Evolutionary conservation across 306 rosid genomes (phyloP).

Genomic region (Bauhinia variegata): DNA sequence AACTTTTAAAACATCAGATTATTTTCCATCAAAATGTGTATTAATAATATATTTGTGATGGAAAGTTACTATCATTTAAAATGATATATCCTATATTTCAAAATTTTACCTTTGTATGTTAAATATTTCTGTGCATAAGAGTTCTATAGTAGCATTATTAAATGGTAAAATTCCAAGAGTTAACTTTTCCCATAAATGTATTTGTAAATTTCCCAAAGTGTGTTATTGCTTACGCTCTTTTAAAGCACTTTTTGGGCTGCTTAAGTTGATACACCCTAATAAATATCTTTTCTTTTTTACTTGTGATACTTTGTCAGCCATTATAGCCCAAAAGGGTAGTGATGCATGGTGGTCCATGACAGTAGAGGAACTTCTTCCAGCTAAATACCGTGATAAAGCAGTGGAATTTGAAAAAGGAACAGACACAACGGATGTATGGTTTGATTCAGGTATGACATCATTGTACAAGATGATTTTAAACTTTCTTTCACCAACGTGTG

Average conservation of each 20-base stretch:
- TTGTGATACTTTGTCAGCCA: constrained; percentile 58
- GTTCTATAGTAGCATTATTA: too few species aligned
- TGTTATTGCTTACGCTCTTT: constrained; percentile 28
- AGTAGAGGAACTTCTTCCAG: constrained; percentile 90
- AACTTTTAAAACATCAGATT: too few species aligned
- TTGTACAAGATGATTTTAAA: constrained; percentile 14
- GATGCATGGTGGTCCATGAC: constrained; percentile 99
- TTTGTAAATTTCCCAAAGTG: constrained; percentile 19
- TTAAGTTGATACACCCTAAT: constrained; percentile 20
- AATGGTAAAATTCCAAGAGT: constrained; percentile 5
- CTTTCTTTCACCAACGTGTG: background rate
- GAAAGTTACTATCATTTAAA: too few species aligned
- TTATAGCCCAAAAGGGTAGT: constrained; percentile 90
- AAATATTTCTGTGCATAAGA: too few species aligned
- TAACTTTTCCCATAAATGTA: constrained; percentile 26
- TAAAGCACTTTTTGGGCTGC: constrained; percentile 27
- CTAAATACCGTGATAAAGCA: constrained; percentile 75
- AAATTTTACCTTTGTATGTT: too few species aligned
- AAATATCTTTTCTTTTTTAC: constrained; percentile 32
- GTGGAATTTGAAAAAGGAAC: constrained; percentile 93
- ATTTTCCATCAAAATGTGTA: too few species aligned
- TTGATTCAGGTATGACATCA: constrained; percentile 84
- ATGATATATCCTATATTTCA: too few species aligned
- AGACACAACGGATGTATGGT: constrained; percentile 99
- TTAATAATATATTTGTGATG: too few species aligned